A percentile compares a stretch with the other conserved stretches of the same genome.
Conservation (phyloP, 2,329 filamentous ascomycete species). For the Arthrinium puccinioides region DNA sequence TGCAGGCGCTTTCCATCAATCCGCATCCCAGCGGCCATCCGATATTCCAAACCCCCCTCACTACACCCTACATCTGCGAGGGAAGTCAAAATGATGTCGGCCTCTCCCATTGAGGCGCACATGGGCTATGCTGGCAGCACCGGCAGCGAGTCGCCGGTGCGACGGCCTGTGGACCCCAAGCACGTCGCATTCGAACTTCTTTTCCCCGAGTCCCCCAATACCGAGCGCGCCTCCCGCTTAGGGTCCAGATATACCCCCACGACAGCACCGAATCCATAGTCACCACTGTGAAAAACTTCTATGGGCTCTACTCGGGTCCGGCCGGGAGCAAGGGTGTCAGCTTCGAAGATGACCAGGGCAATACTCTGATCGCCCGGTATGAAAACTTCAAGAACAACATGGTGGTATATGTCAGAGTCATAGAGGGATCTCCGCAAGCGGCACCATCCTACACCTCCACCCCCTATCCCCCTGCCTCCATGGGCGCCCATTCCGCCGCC, state of each 20-base stretch:
- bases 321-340: conserved; percentile 72
- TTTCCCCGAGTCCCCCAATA: conserved; percentile 61
- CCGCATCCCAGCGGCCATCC: conserved; percentile 10
- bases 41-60: conserved; percentile 13
- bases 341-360: conserved; percentile 86
- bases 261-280: conserved; percentile 98
- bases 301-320: conserved; percentile 79
- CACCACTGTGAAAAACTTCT: conserved; percentile 98
- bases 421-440: conserved; percentile 48
- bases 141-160: conserved; percentile 39
- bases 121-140: conserved; percentile 27
- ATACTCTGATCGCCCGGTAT: conserved; percentile 88
- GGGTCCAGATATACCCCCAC: conserved; percentile 87
- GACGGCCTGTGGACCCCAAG: conserved; percentile 51
- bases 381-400: conserved; percentile 93
- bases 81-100: conserved; percentile 36
- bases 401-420: conserved; percentile 86
- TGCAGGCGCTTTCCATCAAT: conserved; percentile 19
- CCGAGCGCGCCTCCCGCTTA: conserved; percentile 72
- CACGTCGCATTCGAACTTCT: conserved; percentile 75
- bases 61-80: conserved; percentile 16
- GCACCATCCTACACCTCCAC: conserved; percentile 43
- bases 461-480: conserved; percentile 42
- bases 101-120: conserved; percentile 33
- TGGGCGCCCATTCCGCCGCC: conserved; percentile 48